Base-by-base conservation (phyloP, 192 early-diverging fungal genomes). In the Ambispora gerdemannii region DNA sequence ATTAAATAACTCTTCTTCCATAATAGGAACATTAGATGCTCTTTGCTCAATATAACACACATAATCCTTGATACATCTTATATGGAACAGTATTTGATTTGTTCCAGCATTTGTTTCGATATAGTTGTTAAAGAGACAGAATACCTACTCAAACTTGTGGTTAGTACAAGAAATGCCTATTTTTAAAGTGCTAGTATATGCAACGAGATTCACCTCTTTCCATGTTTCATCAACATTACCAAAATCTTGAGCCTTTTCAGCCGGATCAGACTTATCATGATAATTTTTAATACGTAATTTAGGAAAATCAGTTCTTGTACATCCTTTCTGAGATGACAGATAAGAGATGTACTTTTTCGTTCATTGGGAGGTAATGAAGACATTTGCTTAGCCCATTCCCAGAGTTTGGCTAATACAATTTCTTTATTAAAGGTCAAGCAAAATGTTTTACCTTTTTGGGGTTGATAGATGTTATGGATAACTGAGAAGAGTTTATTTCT, bases 321-420 rank as follows among this genome's bases (percentile, higher is more conserved):
- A n/a, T n/a, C n/a, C n/a, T n/a, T n/a, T 2, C n/a, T 25, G 22
- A n/a, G n/a, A n/a, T n/a, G n/a, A n/a, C n/a, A n/a, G n/a, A n/a
- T n/a, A n/a, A n/a, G n/a, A n/a, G n/a, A 56, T 25, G 33, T 6
- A 0, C 61, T 36, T 35, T 4, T 63, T 35, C 19, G 61, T 8
- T 63, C 28, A 11, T 63, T n/a, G 38, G n/a, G 35, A 35, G 60
- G 60, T 62, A 62, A 19, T 62, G 33, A 63, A 62, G 33, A 63
- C 17, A 63, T 35, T 63, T 35, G 0, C 33, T 17, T 63, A 6
- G 61, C 61, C 61, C 61, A 63, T 2, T 63, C 0, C 61, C 33
- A 63, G 19, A 63, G 33, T 34, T 63, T n/a, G 24, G 36, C 36
- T 35, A 63, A 63, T 35, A 63, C 3, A 3, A 35, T 35, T 63